Evolutionary conservation across 2,329 filamentous ascomycete species (phyloP).

Genomic region (Cytospora piceicola): DNA sequence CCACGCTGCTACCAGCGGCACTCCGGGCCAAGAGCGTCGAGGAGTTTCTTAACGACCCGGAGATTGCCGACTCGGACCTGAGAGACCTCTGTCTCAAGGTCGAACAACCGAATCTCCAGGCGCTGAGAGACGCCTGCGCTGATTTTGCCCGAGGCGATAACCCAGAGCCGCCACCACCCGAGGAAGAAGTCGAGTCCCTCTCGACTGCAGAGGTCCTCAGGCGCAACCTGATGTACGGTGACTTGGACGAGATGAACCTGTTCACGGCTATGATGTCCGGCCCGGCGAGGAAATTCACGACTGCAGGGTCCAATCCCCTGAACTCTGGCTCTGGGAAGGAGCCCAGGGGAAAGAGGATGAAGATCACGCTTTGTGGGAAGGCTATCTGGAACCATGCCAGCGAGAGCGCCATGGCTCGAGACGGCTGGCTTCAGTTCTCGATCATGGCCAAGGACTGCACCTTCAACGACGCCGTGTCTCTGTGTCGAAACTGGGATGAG

Average conservation of each 20-base stretch:
- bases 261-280: constrained; percentile 37
- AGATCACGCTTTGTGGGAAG: constrained; percentile 51
- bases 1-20: constrained; percentile 49
- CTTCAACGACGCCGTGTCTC: constrained; percentile 48
- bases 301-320: neutral
- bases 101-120: constrained; percentile 52
- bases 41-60: constrained; percentile 47
- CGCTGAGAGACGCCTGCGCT: constrained; percentile 55
- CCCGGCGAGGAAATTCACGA: neutral
- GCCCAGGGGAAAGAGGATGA: constrained; percentile 43
- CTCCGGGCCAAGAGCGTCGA: constrained; percentile 48
- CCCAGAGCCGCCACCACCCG: constrained; percentile 31
- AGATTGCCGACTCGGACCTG: constrained; percentile 48
- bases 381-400: constrained; percentile 56
- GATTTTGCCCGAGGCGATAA: constrained; percentile 48
- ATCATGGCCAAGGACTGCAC: constrained; percentile 53
- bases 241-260: constrained; percentile 35
- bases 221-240: constrained; percentile 33
- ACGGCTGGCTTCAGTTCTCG: constrained; percentile 55
- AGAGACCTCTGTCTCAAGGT: constrained; percentile 52
- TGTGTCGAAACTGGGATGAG: constrained; percentile 56
- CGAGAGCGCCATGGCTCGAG: constrained; percentile 49
- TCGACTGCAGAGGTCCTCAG: constrained; percentile 36
- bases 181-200: constrained; percentile 41
- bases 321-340: constrained; percentile 40